phyloP scores from a whole-genome alignment of 768 basidiomycete genomes.

The Tephrocybe sp. region DNA sequence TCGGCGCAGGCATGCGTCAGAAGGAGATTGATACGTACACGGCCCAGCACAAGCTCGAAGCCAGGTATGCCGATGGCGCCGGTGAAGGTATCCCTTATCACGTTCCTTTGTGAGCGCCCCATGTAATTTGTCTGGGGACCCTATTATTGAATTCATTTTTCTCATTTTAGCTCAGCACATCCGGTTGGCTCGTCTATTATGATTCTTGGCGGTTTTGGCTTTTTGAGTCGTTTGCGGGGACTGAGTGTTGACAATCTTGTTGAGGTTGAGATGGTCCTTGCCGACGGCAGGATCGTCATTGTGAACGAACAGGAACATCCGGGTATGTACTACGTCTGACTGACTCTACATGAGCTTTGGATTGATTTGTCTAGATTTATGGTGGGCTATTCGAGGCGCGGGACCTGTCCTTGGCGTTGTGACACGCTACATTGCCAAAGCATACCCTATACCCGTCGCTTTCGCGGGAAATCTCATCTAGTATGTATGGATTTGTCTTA shows the following conservation, averaged over 20 bases:
- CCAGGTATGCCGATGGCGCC: constrained; percentile 45
- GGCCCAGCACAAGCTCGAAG: constrained; percentile 64
- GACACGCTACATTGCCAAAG: constrained; percentile 87
- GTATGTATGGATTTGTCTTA: constrained; percentile 40
- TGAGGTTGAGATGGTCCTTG: constrained; percentile 89
- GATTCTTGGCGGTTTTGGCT: constrained; percentile 87
- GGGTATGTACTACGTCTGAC: constrained; percentile 35
- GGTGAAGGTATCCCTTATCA: constrained; percentile 70
- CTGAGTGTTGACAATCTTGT: constrained; percentile 88
- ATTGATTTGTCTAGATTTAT: constrained; percentile 53
- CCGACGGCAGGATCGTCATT: constrained; percentile 83
- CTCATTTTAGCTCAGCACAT: constrained; percentile 58
- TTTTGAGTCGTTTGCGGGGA: constrained; percentile 79
- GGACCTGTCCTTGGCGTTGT: constrained; percentile 82
- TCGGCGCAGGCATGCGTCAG: constrained; percentile 83
- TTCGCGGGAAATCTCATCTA: constrained; percentile 93
- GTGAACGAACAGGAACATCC: constrained; percentile 71
- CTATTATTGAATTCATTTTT: constrained; percentile 5
- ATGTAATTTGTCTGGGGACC: constrained; percentile 5
- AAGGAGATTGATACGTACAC: constrained; percentile 82
- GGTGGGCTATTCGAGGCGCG: constrained; percentile 86
- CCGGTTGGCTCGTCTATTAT: constrained; percentile 78
- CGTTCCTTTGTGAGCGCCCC: constrained; percentile 61
- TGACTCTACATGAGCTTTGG: background rate
- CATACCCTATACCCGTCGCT: constrained; percentile 86